Evolutionary conservation across 169 alveolate genomes (phyloP), one percentile per base, ranked within the genome.

Genomic region (Cryptosporidium sp.): DNA sequence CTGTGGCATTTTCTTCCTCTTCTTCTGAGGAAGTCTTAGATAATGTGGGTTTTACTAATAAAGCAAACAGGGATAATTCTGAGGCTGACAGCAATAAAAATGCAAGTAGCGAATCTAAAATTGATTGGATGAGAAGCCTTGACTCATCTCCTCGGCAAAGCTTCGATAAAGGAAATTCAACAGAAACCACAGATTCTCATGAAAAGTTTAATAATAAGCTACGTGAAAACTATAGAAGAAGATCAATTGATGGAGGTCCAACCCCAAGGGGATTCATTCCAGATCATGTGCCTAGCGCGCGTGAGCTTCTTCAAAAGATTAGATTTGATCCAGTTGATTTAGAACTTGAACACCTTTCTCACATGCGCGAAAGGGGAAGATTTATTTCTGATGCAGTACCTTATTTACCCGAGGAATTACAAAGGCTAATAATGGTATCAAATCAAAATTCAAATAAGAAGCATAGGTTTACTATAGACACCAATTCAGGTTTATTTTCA

Each of bases 231-330:
- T 80, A 80, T 41, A 59, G 89, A 37, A 59, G 89, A 29, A 59
- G 75, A 41, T 80, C 89, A 29, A 80, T 80, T 59, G 89, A 80
- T 23, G 89, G 89, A 58, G 89, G 89, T 10, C 89, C 89, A 39
- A 80, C 89, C 2, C 89, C 89, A 16, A 80, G 89, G 62, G 89
- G 89, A 9, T 80, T 80, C n/a, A 80, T 80, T 10, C 89, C 89
- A 26, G 89, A 80, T 41, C 89, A 80, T 80, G 89, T 80, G n/a
- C 89, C 89, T 18, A 80, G 75, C 45, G 89, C 89, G n/a, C 89
- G 89, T 35, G 89, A 80, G 62, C 75, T 80, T 12, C 89, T 80
- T 65, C 89, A 80, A 41, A 80, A 80, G 31, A 80, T 80, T 29
- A 80, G 89, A 67, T 80, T 80, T 62, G 89, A 80, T 21, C 89